Evolutionary conservation across 768 basidiomycete genomes (phyloP).

Genomic region (Filobasidium floriforme): DNA sequence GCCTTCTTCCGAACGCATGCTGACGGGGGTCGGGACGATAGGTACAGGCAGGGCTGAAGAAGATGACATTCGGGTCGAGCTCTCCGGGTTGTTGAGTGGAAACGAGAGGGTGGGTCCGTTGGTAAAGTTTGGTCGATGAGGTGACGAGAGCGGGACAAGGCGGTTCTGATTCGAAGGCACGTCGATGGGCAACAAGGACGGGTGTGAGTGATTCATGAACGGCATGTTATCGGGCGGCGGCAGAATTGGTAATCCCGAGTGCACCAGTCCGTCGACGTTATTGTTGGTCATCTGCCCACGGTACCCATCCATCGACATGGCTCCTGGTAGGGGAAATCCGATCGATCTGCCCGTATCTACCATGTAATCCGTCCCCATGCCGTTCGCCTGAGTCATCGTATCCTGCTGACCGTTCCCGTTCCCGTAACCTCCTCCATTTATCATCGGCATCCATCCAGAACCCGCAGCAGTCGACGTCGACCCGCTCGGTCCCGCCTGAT

Average conservation of each 20-base stretch:
- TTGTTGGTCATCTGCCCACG: neutral
- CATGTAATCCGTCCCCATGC: neutral
- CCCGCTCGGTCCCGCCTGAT: neutral
- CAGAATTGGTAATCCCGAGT: neutral
- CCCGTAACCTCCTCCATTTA: neutral
- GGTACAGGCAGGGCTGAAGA: too few species aligned
- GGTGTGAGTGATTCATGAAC: neutral
- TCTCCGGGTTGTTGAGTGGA: neutral
- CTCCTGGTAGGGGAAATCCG: neutral
- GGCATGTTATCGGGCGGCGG: neutral
- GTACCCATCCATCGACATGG: neutral
- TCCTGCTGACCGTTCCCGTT: neutral
- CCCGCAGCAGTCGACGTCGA: too few species aligned
- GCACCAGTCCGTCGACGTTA: neutral
- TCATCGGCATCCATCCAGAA: too few species aligned
- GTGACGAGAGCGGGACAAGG: neutral
- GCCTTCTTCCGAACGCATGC: neutral
- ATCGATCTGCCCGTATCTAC: neutral
- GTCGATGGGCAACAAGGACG: neutral
- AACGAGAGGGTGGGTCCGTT: neutral
- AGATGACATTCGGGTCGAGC: neutral
- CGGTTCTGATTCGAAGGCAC: neutral
- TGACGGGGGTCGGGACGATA: neutral
- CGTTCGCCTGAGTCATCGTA: neutral
- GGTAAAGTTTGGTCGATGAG: neutral